A percentile compares a stretch with the other conserved stretches of the same genome.
phyloP scores from a whole-genome alignment of 139 green algal genomes.

The Dunaliella primolecta region DNA sequence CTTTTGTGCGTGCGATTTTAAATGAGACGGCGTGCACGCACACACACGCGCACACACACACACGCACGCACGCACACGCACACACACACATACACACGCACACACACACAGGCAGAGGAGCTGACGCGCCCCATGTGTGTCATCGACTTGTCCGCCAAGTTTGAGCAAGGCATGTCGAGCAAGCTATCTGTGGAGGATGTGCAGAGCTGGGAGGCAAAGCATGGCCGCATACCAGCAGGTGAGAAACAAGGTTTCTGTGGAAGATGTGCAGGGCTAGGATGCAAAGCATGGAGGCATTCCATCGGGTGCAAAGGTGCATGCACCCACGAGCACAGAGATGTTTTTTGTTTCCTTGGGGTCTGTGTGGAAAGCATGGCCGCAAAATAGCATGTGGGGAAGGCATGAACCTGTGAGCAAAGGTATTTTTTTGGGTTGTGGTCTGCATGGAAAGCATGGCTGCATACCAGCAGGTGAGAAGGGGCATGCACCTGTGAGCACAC shows the following conservation, averaged over 20 bases:
- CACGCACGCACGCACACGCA: not conserved
- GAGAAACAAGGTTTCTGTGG: not conserved
- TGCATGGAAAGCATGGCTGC: no score
- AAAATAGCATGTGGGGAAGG: no score
- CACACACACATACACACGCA: not conserved
- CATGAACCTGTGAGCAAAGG: no score
- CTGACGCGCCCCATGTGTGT: not conserved
- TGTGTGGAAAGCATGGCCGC: no score
- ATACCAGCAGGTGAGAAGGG: no score
- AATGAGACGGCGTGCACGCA: not conserved
- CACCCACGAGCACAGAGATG: no score
- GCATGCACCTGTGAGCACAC: no score
- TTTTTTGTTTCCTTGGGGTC: no score
- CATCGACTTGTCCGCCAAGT: not conserved
- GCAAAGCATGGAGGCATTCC: no score
- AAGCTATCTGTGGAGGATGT: not conserved
- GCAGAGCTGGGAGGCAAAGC: not conserved
- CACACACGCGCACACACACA: not conserved
- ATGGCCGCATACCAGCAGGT: not conserved
- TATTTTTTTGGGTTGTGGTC: no score
- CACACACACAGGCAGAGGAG: not conserved
- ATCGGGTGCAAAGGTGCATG: no score
- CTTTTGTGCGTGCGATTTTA: not conserved
- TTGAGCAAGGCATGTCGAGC: not conserved
- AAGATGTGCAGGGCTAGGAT: not conserved